phyloP scores from a whole-genome alignment of 352 stramenopile genomes.

The Phytophthora lateralis region DNA sequence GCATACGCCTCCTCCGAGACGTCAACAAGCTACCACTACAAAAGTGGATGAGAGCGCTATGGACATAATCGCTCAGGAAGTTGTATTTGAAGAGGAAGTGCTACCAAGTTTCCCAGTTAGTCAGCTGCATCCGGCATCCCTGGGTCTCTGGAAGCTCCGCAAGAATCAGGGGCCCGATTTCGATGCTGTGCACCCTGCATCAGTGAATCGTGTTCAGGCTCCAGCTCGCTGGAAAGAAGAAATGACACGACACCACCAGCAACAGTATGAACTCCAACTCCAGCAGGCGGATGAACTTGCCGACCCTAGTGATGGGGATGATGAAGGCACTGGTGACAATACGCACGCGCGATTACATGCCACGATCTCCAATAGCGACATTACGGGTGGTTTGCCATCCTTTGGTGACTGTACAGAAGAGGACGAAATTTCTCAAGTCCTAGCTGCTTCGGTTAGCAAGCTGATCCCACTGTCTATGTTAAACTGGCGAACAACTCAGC shows the following conservation, averaged over 20 bases:
- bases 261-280: conserved; percentile 34
- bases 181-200: conserved; percentile 51
- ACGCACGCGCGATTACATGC: conserved; percentile 10
- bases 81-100: conserved; percentile 39
- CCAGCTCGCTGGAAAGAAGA: conserved; percentile 56
- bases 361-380: conserved; percentile 32
- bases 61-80: conserved; percentile 21
- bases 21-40: conserved; percentile 15
- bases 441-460: conserved; percentile 57
- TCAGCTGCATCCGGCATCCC: conserved; percentile 63
- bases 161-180: conserved; percentile 57
- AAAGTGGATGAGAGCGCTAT: conserved; percentile 20
- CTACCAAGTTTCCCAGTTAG: conserved; percentile 41
- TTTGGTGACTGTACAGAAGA: conserved; percentile 69
- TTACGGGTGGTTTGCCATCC: conserved; percentile 34
- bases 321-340: conserved; percentile 29
- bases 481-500: conserved; percentile 76
- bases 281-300: conserved; percentile 32
- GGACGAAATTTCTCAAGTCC: conserved; percentile 71
- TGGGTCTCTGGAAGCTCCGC: conserved; percentile 63
- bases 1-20: conserved; percentile 18
- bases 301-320: conserved; percentile 27
- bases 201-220: conserved; percentile 31
- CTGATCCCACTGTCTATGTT: conserved; percentile 65
- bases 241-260: conserved; percentile 31